Conservation (phyloP, 179 eudicot genomes). For the Heliamphora pulchella region DNA sequence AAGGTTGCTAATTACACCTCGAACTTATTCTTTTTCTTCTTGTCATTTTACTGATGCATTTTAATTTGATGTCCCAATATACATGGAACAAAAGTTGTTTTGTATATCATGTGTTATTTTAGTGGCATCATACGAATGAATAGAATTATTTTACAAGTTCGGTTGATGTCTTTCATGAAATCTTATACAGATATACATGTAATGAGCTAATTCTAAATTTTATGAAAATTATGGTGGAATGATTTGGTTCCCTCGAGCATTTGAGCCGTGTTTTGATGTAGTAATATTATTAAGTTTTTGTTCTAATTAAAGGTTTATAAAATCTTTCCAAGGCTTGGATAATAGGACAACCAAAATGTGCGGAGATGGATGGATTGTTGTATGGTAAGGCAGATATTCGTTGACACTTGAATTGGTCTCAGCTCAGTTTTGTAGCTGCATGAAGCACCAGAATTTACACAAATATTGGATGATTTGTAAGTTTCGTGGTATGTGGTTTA, state of each 20-base stretch:
- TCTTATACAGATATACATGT: not conserved
- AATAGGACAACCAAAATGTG: not conserved
- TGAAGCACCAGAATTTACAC: not conserved
- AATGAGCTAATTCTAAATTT: not conserved
- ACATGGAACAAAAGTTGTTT: not conserved
- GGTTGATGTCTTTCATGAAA: no score
- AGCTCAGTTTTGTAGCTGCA: slow-evolving; percentile 1
- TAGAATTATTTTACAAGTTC: no score
- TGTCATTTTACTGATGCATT: not conserved
- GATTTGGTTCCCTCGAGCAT: not conserved
- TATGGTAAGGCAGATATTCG: not conserved
- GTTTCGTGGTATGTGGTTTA: no score
- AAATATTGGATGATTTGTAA: not conserved
- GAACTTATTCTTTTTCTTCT: not conserved
- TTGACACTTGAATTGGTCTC: slow-evolving; percentile 4
- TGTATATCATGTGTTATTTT: not conserved
- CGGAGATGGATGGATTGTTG: not conserved
- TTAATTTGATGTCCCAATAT: not conserved
- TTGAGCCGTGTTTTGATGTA: not conserved
- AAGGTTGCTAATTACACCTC: not conserved
- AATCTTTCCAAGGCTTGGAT: not conserved
- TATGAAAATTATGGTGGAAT: not conserved
- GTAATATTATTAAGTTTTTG: not conserved
- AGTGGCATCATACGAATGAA: no score
- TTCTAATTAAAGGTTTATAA: not conserved